Base-by-base conservation (phyloP, 805 yeast species). In the Lipomyces japonicus region DNA sequence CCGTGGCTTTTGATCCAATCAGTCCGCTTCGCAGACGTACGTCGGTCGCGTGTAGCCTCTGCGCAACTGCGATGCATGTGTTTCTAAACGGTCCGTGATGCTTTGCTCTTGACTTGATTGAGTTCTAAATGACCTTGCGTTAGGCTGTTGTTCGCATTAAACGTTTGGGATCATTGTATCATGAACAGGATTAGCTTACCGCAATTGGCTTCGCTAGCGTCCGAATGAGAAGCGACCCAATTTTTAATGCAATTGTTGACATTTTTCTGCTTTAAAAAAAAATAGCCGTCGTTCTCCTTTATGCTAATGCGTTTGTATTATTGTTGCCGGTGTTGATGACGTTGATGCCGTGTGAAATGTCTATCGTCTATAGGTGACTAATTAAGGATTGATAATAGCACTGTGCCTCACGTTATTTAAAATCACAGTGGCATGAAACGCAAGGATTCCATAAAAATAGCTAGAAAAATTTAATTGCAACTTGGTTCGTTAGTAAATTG, bases 131-230 rank as follows among this genome's bases (percentile, higher is more conserved):
- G 25, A n/a, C 22, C 22, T 10, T 32, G 4, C 9, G 10, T 25
- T 38, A 19, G 23, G 41, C 26, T n/a, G 7, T 14, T 14, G 14
- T 5, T 12, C 28, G 14, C 18, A 21, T 24, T 7, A 12, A 4
- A 5, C 12, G 18, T 4, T 14, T 31, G 25, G 30, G 32, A 14
- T 3, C n/a, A 4, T 18, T 26, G 18, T 9, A 23, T 3, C 31
- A 39, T 35, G 40, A 44, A 34, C 3, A 10, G 9, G 26, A 2
- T 2, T 14, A 6, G 66, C 74, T 45, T 58, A 71, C 75, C 2
- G 91, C 87, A 26, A 86, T 75, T 1, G 95, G 95, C 64, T 84
- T 86, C 32, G 95, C 83, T 38, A 86, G 71, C 32, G 91, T 86
- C 55, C 90, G 68, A 4, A 86, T 78, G 46, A 85, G 73, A 46